Base-by-base conservation (phyloP, 345 rosid genomes). In the Lepidium africanum region DNA sequence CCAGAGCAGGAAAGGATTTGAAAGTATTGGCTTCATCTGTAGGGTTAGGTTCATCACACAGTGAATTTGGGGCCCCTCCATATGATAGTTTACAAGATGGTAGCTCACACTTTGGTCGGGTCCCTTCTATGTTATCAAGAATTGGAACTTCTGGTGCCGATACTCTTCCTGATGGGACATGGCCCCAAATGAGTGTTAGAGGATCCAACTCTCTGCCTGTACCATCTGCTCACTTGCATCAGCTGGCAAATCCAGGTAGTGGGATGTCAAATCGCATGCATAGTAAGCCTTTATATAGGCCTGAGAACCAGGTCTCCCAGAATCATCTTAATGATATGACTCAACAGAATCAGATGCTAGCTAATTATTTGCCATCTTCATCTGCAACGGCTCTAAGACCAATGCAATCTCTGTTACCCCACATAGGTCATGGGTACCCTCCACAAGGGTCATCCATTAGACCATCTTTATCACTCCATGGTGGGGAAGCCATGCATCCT, bases 141-240 rank as follows among this genome's bases (percentile, higher is more conserved):
- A 14, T 71, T 33, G 75, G 81, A 64, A 79, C 83, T 60, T 78
- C 92, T 42, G 70, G 71, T 73, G 57, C 77, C 1, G 88, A 81
- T 47, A 70, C 79, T 48, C 60, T 49, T 65, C 65, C 73, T 49
- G 70, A 71, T 55, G 86, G 84, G 41, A 41, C 61, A 47, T 81
- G 96, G 96, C 84, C 87, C 70, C 78, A 80, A n/a, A 56, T 77
- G 50, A 81, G 84, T 81, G 76, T 39, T 64, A 83, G 76, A 66
- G 86, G 79, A 70, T 78, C 96, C 72, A 80, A 82, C 56, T 86
- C 77, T 42, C 78, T 72, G 14, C 74, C 82, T 33, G 21, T 75
- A 51, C 80, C 80, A 65, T 74, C 83, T 59, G 76, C 63, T 66
- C 84, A 79, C 65, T 72, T 81, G 9, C 80, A 72, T 59, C 85